phyloP scores from a whole-genome alignment of 2,329 filamentous ascomycete species.

The Trichoderma sp. region DNA sequence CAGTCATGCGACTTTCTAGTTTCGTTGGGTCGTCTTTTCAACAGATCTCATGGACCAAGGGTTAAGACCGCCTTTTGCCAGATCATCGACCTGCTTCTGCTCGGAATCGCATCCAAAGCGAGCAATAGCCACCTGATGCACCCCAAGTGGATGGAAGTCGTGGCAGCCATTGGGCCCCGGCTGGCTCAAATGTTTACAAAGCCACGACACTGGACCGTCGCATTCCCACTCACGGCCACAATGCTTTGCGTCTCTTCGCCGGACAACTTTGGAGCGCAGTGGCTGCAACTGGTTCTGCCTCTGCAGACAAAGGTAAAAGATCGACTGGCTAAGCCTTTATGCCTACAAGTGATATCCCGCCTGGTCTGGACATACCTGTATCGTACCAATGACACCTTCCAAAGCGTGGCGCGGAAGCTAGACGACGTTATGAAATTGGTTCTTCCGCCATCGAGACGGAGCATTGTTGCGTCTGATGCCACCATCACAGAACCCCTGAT shows the following conservation, averaged over 20 bases:
- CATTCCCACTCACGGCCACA: slow-evolving; percentile 85
- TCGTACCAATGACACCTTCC: slow-evolving; percentile 71
- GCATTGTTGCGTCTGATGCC: slow-evolving; percentile 79
- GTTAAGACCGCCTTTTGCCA: slow-evolving; percentile 96
- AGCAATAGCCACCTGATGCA: slow-evolving; percentile 73
- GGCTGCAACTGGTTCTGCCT: slow-evolving; percentile 77
- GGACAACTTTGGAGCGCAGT: slow-evolving; percentile 82
- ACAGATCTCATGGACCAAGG: slow-evolving; percentile 79
- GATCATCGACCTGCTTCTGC: slow-evolving; percentile 80
- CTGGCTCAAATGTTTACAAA: slow-evolving; percentile 85
- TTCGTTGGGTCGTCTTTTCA: slow-evolving; percentile 78
- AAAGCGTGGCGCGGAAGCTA: slow-evolving; percentile 72
- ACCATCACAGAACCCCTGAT: slow-evolving; percentile 87
- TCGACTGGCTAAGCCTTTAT: slow-evolving; percentile 72
- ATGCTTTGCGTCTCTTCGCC: slow-evolving; percentile 85
- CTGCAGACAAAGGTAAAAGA: slow-evolving; percentile 85
- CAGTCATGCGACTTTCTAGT: slow-evolving; percentile 88
- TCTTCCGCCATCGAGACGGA: slow-evolving; percentile 76
- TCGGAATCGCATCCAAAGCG: slow-evolving; percentile 83
- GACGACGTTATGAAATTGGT: slow-evolving; percentile 88
- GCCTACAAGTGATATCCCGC: slow-evolving; percentile 85
- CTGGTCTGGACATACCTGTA: slow-evolving; percentile 95
- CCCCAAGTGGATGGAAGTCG: slow-evolving; percentile 83
- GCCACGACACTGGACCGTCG: slow-evolving; percentile 85
- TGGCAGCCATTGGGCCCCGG: slow-evolving; percentile 75